Conservation (phyloP, 192 early-diverging fungal genomes). For the Coemansia asiatica region DNA sequence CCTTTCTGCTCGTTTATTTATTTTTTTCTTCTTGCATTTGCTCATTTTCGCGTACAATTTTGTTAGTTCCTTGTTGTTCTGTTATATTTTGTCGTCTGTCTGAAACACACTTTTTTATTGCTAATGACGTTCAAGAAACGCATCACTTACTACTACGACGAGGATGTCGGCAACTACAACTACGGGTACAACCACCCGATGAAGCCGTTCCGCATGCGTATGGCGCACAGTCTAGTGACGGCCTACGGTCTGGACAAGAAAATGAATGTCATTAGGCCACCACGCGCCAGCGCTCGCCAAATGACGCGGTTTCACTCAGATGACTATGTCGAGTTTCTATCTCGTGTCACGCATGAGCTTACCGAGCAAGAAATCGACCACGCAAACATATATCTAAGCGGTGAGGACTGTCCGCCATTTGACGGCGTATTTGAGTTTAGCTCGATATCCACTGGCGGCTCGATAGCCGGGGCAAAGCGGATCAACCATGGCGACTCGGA, state of each 20-base stretch:
- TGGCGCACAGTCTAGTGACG: conserved; percentile 92
- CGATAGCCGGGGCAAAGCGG: conserved; percentile 89
- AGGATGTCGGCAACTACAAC: conserved; percentile 78
- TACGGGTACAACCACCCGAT: conserved; percentile 95
- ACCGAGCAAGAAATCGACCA: conserved; percentile 62
- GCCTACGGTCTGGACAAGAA: conserved; percentile 94
- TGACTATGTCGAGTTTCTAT: conserved; percentile 92
- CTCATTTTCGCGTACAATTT: not conserved
- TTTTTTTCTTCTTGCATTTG: not conserved
- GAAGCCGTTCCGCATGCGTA: conserved; percentile 96
- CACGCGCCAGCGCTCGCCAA: conserved; percentile 79
- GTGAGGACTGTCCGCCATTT: conserved; percentile 97
- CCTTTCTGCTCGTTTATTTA: conserved; percentile 7
- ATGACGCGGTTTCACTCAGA: conserved; percentile 94
- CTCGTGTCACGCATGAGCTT: conserved; percentile 73
- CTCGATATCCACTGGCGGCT: conserved; percentile 86
- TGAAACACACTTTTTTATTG: not conserved
- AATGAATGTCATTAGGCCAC: conserved; percentile 81
- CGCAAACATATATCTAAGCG: conserved; percentile 72
- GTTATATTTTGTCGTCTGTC: not conserved
- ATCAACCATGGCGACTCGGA: conserved; percentile 84
- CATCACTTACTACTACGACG: conserved; percentile 55
- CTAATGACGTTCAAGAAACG: conserved; percentile 45
- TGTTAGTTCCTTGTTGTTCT: not conserved
- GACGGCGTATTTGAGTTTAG: conserved; percentile 97